These are phyloP conservation scores for Diaporthe vexans DNA, from an alignment of 2,329 filamentous ascomycete genomes.

Conservation along the genomic window DNA sequence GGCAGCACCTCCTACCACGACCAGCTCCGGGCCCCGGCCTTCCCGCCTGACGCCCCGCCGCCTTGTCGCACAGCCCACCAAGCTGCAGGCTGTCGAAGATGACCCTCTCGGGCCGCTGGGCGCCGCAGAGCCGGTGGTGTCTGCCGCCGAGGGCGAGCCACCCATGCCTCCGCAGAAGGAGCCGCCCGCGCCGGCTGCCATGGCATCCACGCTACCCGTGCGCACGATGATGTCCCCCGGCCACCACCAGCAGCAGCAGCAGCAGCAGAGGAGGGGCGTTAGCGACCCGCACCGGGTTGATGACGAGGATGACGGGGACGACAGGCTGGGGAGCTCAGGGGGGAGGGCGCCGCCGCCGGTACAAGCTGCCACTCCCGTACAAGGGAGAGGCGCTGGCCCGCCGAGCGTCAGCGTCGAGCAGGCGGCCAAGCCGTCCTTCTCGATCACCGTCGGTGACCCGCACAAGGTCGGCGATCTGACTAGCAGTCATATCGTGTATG, in stretches of 20 bases:
- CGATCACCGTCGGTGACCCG: conserved; percentile 93
- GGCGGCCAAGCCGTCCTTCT: conserved; percentile 91
- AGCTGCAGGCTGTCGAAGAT: conserved; percentile 82
- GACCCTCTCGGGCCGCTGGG: conserved; percentile 83
- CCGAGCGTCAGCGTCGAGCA: conserved; percentile 94
- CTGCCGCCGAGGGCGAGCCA: conserved; percentile 54
- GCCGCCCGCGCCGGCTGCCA: conserved; percentile 52
- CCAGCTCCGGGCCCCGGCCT: conserved; percentile 53
- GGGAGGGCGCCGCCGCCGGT: conserved; percentile 78
- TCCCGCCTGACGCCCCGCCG: conserved; percentile 68
- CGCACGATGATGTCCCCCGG: conserved; percentile 68
- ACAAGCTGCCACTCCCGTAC: conserved; percentile 67
- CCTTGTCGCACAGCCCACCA: conserved; percentile 81
- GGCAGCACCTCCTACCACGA: conserved; percentile 47
- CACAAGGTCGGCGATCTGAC: conserved; percentile 98
- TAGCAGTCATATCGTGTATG: conserved; percentile 97
- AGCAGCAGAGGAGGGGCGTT: conserved; percentile 57
- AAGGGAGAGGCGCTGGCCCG: conserved; percentile 66
- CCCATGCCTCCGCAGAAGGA: conserved; percentile 80
- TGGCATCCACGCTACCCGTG: conserved; percentile 59
- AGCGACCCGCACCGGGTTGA: conserved; percentile 76
- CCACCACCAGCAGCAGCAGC: conserved; percentile 45
- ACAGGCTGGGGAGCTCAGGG: conserved; percentile 55
- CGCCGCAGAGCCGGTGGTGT: conserved; percentile 57
- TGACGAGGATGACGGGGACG: conserved; percentile 76